phyloP scores from a whole-genome alignment of 257 asterid species.

The Solanum appendiculatum region DNA sequence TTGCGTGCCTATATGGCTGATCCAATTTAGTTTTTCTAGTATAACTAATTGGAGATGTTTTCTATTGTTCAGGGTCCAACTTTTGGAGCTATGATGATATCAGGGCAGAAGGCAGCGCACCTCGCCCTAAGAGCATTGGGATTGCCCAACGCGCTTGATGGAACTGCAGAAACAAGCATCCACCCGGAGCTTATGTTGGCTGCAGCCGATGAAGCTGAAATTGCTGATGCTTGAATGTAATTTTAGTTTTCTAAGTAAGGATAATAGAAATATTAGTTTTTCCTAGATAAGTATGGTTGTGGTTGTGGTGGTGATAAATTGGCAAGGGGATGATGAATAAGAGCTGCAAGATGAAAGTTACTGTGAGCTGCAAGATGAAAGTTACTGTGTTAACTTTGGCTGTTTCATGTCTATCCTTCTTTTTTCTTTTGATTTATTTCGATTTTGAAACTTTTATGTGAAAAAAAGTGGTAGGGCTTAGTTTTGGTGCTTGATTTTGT shows the following conservation, averaged over 20 bases:
- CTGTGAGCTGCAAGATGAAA: background rate
- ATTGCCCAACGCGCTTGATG: conserved; percentile 21
- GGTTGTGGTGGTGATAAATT: background rate
- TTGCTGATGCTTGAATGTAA: conserved; percentile 23
- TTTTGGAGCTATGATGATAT: conserved; percentile 43
- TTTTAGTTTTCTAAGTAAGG: background rate
- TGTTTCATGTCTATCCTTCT: background rate
- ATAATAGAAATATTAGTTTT: background rate
- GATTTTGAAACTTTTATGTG: background rate
- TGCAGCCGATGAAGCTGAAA: conserved; percentile 17
- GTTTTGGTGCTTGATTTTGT: background rate
- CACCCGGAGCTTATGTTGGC: conserved; percentile 20
- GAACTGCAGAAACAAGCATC: conserved; percentile 1
- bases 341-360: background rate
- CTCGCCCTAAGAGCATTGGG: conserved; percentile 21
- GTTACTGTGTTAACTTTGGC: background rate
- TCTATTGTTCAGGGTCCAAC: conserved; percentile 20
- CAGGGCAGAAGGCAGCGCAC: conserved; percentile 42
- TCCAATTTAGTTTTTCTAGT: background rate
- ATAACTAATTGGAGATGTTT: background rate
- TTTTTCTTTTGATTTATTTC: background rate
- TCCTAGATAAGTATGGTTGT: background rate
- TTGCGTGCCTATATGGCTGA: no score
- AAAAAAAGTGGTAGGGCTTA: background rate
- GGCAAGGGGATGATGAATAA: background rate